Percentiles rank a stretch among this genome's conserved stretches.
phyloP scores from a whole-genome alignment of 495 filamentous ascomycete genomes.

The Penicillium odoratum region DNA sequence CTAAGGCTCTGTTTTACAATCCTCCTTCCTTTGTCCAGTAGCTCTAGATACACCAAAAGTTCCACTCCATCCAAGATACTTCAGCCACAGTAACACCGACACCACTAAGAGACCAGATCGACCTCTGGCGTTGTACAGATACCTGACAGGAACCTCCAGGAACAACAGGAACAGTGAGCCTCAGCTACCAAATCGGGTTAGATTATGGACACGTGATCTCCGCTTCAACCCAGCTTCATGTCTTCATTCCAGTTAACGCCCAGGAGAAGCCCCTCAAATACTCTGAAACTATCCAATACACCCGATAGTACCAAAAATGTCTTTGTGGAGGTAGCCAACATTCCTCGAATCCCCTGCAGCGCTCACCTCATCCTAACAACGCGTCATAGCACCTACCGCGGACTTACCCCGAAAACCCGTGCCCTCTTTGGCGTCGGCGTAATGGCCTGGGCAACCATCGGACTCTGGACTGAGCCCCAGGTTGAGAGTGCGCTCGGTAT shows the following conservation, averaged over 20 bases:
- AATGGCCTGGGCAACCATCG: conserved; percentile 64
- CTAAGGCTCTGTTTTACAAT: background rate
- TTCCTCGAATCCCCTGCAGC: background rate
- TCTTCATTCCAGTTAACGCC: background rate
- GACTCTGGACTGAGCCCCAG: conserved; percentile 56
- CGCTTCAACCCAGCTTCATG: background rate
- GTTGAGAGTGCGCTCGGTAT: conserved; percentile 64
- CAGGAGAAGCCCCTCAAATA: background rate
- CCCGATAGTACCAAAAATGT: conserved; percentile 25
- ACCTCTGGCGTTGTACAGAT: conserved; percentile 18
- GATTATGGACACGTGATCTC: conserved; percentile 20
- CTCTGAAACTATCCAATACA: too few species aligned
- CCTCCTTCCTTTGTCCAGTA: background rate
- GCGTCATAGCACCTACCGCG: conserved; percentile 55
- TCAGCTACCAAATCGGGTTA: conserved; percentile 15
- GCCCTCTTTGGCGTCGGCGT: conserved; percentile 63
- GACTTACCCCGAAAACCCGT: conserved; percentile 60
- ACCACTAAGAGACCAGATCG: conserved; percentile 3
- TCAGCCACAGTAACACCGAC: conserved; percentile 24
- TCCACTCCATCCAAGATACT: conserved; percentile 8
- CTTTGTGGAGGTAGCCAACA: conserved; percentile 39
- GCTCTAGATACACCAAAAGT: conserved; percentile 12
- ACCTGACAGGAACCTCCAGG: conserved; percentile 11
- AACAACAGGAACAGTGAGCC: conserved; percentile 11
- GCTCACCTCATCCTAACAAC: background rate